phyloP scores from a whole-genome alignment of 345 rosid genomes.

The Citrus maxima region DNA sequence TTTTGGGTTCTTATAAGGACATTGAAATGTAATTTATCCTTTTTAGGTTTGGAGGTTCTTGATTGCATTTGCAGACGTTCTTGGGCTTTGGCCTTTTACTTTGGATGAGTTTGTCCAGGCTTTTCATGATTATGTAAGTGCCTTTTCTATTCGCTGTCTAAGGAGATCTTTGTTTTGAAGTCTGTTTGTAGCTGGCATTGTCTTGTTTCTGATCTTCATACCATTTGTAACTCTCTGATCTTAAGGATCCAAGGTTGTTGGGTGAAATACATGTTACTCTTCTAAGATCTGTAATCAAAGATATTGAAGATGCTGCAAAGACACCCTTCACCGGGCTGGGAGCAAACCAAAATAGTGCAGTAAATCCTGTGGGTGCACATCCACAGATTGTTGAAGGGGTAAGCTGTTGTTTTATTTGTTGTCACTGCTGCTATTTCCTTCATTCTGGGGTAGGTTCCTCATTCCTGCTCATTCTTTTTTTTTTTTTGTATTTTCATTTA shows the following conservation, averaged over 20 bases:
- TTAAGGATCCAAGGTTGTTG: slow-evolving; percentile 75
- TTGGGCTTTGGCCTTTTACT: slow-evolving; percentile 92
- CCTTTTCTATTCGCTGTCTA: background rate
- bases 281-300: slow-evolving; percentile 66
- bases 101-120: slow-evolving; percentile 90
- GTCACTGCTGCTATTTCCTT: background rate
- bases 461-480: background rate
- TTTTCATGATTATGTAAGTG: slow-evolving; percentile 79
- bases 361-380: slow-evolving; percentile 86
- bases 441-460: background rate
- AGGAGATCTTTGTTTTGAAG: slow-evolving; percentile 4
- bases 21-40: slow-evolving; percentile 13
- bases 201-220: background rate
- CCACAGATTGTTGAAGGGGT: slow-evolving; percentile 90
- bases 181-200: background rate
- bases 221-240: slow-evolving; percentile 14
- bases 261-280: slow-evolving; percentile 83
- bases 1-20: background rate
- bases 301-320: slow-evolving; percentile 77
- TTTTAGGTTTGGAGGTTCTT: slow-evolving; percentile 86
- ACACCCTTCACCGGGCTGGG: slow-evolving; percentile 54
- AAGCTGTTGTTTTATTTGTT: slow-evolving; percentile 23
- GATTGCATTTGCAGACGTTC: slow-evolving; percentile 73
- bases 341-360: slow-evolving; percentile 55
- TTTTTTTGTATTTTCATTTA: background rate